Evolutionary conservation across 805 yeast genomes (phyloP), one percentile per base, ranked within the genome.

Genomic region (Wickerhamiella spandovensis): DNA sequence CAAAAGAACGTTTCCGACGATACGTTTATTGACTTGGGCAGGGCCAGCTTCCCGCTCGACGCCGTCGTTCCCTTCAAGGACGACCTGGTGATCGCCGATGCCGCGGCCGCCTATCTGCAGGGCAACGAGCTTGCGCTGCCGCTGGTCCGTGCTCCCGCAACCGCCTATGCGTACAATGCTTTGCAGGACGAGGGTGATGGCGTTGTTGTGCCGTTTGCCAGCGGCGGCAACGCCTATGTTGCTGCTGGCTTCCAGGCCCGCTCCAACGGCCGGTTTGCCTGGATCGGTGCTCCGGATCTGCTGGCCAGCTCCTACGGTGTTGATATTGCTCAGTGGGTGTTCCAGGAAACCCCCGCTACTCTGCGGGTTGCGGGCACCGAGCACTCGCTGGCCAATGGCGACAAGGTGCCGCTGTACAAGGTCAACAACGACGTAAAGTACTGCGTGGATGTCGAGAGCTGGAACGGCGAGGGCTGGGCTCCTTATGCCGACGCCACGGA

Each of bases 181-280:
- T 55, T 52, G 21, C 48, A 50, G 51, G 57, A 55, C 43, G 44
- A 43, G 13, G 48, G 21, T 28, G 53, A 50, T 23, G 51, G 47
- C 30, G 39, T 8, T 15, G 22, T 23, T 2, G 56, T 52, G 22
- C 22, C 54, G 22, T 56, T 54, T 41, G 56, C 55, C 7, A 41
- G 45, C 6, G 61, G 58, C 41, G 51, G 38, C 32, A 54, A 52
- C 17, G 51, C 46, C 18, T 50, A 45, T 43, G 32, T 63, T 48
- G 77, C 80, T 21, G 94, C 78, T 9, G 92, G 80, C 1, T 76
- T 86, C 59, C 99, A 92, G 70, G 82, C 82, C 46, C 72, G 79
- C 50, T 10, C 38, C 62, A 86, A 84, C 61, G 84, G 95, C 1
- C 79, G 98, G 58, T 72, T 79, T 44, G 62, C 75, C 12, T 87